phyloP scores from a whole-genome alignment of 129 eudicot genomes.

The Tanacetum coccineum region DNA sequence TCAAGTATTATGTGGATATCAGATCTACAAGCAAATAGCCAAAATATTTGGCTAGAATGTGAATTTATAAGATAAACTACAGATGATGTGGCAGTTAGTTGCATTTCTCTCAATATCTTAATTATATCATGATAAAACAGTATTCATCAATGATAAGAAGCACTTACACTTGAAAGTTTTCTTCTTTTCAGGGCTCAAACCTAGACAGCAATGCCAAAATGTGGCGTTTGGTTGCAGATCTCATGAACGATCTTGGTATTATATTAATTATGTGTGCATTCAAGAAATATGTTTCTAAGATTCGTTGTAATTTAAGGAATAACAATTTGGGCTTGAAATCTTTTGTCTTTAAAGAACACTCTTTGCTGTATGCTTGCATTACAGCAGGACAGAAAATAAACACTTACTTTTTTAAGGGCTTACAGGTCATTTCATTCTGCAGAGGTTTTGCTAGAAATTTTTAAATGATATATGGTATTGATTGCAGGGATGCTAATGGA shows the following conservation, averaged over 20 bases:
- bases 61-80: background rate
- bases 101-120: too few relatives aligned
- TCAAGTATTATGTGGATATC: background rate
- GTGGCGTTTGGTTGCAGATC: conserved; percentile 99
- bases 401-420: conserved; percentile 9
- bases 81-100: background rate
- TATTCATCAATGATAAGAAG: too few relatives aligned
- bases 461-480: too few relatives aligned
- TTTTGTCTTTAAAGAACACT: too few relatives aligned
- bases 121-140: too few relatives aligned
- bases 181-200: conserved; percentile 76
- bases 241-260: conserved; percentile 99
- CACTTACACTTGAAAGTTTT: conserved; percentile 16
- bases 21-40: background rate
- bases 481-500: conserved; percentile 99
- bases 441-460: too few relatives aligned
- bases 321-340: too few relatives aligned
- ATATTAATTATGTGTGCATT: too few relatives aligned
- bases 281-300: too few relatives aligned
- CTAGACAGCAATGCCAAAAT: conserved; percentile 95
- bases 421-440: conserved; percentile 1
- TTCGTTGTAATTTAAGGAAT: too few relatives aligned
- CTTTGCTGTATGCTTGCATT: background rate
- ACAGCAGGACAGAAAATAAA: background rate
- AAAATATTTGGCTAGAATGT: conserved; percentile 2